phyloP scores from a whole-genome alignment of 768 basidiomycete species.

The Rhodotorula paludigena region DNA sequence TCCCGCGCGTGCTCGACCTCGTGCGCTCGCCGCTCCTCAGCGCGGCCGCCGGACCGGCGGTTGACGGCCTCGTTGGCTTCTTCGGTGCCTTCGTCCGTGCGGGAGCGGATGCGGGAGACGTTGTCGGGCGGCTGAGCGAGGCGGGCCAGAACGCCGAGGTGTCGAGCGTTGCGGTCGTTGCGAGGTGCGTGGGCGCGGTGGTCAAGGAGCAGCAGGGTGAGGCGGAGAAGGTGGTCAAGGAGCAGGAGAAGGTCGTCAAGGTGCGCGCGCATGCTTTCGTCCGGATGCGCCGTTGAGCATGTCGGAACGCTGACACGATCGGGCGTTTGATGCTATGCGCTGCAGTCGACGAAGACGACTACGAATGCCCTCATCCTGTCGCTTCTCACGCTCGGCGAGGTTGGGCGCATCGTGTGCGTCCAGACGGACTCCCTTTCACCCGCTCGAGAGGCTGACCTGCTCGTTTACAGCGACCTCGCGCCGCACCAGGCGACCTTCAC shows the following conservation, averaged over 20 bases:
- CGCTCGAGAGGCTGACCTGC: neutral
- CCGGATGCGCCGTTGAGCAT: neutral
- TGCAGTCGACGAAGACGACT: conserved; percentile 51
- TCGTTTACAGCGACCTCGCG: conserved; percentile 66
- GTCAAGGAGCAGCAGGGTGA: conserved; percentile 65
- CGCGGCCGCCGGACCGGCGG: conserved; percentile 57
- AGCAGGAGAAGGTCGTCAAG: conserved; percentile 76
- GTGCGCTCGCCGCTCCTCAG: conserved; percentile 70
- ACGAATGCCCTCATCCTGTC: conserved; percentile 70
- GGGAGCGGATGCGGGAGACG: conserved; percentile 55
- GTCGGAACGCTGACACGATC: too few species aligned
- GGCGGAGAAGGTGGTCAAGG: conserved; percentile 75
- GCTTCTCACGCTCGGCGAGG: conserved; percentile 81
- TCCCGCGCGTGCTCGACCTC: conserved; percentile 51
- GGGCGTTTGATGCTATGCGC: neutral
- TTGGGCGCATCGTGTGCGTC: conserved; percentile 64
- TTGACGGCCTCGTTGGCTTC: conserved; percentile 78
- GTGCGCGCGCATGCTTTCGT: conserved; percentile 49
- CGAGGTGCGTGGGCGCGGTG: conserved; percentile 77
- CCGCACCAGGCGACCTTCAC: conserved; percentile 72
- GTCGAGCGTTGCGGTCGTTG: conserved; percentile 57
- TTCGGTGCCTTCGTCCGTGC: conserved; percentile 75
- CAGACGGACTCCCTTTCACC: neutral
- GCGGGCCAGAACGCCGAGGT: conserved; percentile 13
- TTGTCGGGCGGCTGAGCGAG: conserved; percentile 20